A percentile compares a stretch with the other conserved stretches of the same genome.
Evolutionary conservation across 106 monocot genomes (phyloP).

Genomic region (Dendrobium catenatum): DNA sequence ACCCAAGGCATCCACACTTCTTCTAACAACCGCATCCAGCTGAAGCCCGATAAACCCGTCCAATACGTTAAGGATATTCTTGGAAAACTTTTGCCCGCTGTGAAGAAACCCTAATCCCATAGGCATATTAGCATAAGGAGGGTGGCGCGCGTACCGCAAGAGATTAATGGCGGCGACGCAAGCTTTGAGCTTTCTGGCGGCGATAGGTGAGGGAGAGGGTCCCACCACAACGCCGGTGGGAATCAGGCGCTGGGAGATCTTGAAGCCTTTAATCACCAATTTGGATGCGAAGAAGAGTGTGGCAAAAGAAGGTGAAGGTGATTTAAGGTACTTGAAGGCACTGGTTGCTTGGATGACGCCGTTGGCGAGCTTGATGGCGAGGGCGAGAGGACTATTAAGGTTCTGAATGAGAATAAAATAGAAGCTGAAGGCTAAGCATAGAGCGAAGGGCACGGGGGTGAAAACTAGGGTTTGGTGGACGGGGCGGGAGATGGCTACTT

Average conservation of each 20-base stretch:
- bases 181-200: slow-evolving; percentile 12
- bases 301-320: slow-evolving; percentile 13
- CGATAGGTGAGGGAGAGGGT: background rate
- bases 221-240: background rate
- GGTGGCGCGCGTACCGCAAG: background rate
- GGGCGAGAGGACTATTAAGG: slow-evolving; percentile 21
- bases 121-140: background rate
- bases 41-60: too few relatives aligned
- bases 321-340: slow-evolving; percentile 3
- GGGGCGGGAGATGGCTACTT: too few relatives aligned
- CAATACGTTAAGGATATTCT: too few relatives aligned
- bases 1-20: too few relatives aligned
- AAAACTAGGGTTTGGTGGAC: background rate
- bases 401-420: slow-evolving; percentile 7
- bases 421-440: slow-evolving; percentile 17
- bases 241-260: slow-evolving; percentile 10
- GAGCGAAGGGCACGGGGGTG: background rate
- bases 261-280: slow-evolving; percentile 21
- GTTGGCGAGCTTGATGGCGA: slow-evolving; percentile 24
- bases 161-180: slow-evolving; percentile 21
- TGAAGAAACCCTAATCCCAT: slow-evolving; percentile 10
- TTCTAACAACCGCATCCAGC: too few relatives aligned
- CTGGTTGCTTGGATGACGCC: slow-evolving; percentile 23
- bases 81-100: too few relatives aligned
- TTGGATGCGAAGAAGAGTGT: slow-evolving; percentile 27